phyloP scores from a whole-genome alignment of 164 flowering plant genomes.

The Brasenia schreberi region DNA sequence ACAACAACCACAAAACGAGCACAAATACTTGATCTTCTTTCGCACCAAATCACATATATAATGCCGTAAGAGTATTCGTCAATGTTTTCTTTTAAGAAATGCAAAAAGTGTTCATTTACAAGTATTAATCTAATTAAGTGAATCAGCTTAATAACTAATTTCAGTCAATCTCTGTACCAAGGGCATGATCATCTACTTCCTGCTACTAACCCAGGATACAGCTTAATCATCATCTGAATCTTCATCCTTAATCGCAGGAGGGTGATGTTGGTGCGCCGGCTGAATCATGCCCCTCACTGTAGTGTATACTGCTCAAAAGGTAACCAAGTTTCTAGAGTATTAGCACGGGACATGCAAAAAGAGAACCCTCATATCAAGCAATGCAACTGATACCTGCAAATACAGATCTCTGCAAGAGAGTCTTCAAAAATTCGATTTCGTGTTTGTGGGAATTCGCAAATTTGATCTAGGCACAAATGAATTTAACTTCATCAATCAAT shows the following conservation, averaged over 20 bases:
- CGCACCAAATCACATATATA: no score
- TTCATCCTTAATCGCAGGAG: neutral
- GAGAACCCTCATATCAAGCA: neutral
- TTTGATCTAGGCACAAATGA: conserved; percentile 2
- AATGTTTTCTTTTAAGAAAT: no score
- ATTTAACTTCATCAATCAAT: neutral
- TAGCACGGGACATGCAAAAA: neutral
- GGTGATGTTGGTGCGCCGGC: neutral
- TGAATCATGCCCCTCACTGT: conserved; percentile 1
- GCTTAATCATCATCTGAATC: neutral
- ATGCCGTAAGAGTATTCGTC: no score
- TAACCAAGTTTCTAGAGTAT: neutral
- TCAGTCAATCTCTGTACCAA: no score
- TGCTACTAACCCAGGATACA: no score
- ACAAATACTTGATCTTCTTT: no score
- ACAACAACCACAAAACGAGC: no score
- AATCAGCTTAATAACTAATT: no score
- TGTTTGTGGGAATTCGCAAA: conserved; percentile 3
- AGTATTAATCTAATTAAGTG: no score
- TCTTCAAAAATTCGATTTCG: conserved; percentile 3
- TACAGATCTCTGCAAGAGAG: conserved; percentile 1
- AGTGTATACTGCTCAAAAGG: conserved; percentile 1
- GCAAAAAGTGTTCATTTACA: no score
- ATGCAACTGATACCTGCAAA: conserved; percentile 5
- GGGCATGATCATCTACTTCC: no score